Percentiles rank a stretch among this genome's conserved stretches.
These are phyloP conservation scores for Dothistroma septosporum DNA, from an alignment of 2,329 filamentous ascomycete species.

Conservation along the genomic window DNA sequence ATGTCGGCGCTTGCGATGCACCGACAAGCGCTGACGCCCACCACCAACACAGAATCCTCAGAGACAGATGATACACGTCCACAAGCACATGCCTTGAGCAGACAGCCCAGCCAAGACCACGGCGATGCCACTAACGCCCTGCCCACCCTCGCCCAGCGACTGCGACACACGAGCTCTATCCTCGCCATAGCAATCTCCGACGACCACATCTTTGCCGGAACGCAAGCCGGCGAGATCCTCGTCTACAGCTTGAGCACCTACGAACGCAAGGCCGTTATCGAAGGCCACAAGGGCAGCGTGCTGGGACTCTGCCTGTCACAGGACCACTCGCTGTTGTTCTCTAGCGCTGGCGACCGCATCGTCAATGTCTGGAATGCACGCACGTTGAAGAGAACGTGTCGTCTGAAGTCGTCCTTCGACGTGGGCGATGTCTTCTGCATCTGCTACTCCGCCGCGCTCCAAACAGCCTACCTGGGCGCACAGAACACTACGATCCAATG, in stretches of 20 bases:
- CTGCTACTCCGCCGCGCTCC: slow-evolving; percentile 73
- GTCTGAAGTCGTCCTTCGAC: slow-evolving; percentile 89
- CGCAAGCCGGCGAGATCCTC: slow-evolving; percentile 88
- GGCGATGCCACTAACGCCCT: slow-evolving; percentile 24
- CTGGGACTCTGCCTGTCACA: slow-evolving; percentile 77
- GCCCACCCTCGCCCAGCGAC: slow-evolving; percentile 68
- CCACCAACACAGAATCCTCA: slow-evolving; percentile 15
- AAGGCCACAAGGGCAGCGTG: slow-evolving; percentile 88
- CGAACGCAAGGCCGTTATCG: slow-evolving; percentile 70
- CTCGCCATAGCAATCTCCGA: slow-evolving; percentile 78
- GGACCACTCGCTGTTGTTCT: slow-evolving; percentile 75
- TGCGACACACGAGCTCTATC: slow-evolving; percentile 73
- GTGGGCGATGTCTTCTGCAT: slow-evolving; percentile 95
- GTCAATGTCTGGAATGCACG: slow-evolving; percentile 89
- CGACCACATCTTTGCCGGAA: slow-evolving; percentile 81
- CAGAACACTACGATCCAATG: slow-evolving; percentile 96
- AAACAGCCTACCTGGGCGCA: slow-evolving; percentile 84
- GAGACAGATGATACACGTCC: slow-evolving; percentile 18
- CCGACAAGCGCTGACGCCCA: slow-evolving; percentile 18
- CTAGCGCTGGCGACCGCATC: slow-evolving; percentile 86
- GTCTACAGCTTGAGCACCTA: slow-evolving; percentile 88
- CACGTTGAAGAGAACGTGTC: slow-evolving; percentile 72
- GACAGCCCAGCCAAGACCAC: slow-evolving; percentile 25
- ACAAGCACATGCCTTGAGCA: slow-evolving; percentile 7
- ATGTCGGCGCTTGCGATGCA: slow-evolving; percentile 16